phyloP scores from a whole-genome alignment of 2,329 filamentous ascomycete genomes.

The Podosphaera aphanis region DNA sequence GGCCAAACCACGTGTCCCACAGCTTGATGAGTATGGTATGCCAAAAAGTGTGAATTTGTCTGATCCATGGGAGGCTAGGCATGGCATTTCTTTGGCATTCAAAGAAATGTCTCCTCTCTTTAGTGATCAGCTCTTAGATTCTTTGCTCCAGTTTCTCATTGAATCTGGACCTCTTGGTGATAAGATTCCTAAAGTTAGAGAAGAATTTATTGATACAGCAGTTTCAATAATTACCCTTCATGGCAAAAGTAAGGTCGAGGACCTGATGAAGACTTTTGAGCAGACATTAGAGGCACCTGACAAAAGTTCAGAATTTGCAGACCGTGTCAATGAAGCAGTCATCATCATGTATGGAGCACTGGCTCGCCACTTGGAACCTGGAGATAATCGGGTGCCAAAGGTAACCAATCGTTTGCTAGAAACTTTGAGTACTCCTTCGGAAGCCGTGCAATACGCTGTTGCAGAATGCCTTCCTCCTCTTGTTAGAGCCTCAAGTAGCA shows the following conservation, averaged over 20 bases:
- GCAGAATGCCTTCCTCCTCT: constrained; percentile 82
- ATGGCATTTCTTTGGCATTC: constrained; percentile 73
- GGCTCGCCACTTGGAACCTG: constrained; percentile 60
- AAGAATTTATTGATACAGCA: constrained; percentile 81
- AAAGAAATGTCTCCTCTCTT: constrained; percentile 56
- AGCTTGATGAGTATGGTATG: constrained; percentile 87
- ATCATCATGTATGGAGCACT: constrained; percentile 93
- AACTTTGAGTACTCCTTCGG: constrained; percentile 81
- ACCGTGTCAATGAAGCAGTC: constrained; percentile 87
- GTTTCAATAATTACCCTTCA: constrained; percentile 59
- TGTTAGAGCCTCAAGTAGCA: constrained; percentile 57
- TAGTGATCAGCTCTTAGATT: constrained; percentile 42
- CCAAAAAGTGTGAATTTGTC: constrained; percentile 66
- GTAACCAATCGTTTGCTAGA: constrained; percentile 70
- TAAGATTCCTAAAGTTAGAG: constrained; percentile 48
- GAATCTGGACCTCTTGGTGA: constrained; percentile 73
- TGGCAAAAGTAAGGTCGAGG: constrained; percentile 62
- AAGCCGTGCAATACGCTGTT: constrained; percentile 90
- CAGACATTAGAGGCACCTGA: constrained; percentile 66
- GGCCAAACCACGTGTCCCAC: constrained; percentile 59
- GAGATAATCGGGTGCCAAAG: constrained; percentile 69
- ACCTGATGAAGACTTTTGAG: constrained; percentile 82
- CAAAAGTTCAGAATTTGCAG: constrained; percentile 56
- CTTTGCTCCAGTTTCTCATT: constrained; percentile 68
- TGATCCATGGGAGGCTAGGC: constrained; percentile 78